These are phyloP conservation scores for Strigomonas galati DNA, from an alignment of 208 protist species.

Conservation along the genomic window DNA sequence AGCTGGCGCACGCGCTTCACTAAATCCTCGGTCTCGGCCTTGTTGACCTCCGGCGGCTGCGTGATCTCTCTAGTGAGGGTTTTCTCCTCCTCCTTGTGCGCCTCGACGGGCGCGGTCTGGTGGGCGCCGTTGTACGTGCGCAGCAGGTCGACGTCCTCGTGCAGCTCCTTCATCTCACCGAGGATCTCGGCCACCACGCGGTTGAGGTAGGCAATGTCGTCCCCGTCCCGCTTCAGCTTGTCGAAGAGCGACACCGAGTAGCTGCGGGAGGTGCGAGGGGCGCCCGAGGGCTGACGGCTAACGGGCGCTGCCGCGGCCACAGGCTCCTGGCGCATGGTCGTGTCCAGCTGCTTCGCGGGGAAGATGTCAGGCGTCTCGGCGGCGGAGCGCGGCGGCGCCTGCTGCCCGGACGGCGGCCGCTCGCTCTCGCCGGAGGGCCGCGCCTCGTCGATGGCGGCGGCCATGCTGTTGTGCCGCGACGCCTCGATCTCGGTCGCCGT, in stretches of 20 bases:
- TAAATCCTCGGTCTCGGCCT: slow-evolving; percentile 7
- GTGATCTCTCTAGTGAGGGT: not conserved
- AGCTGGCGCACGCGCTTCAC: slow-evolving; percentile 22
- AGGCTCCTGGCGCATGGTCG: not conserved
- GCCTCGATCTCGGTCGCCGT: not conserved
- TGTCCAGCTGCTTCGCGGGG: slow-evolving; percentile 14
- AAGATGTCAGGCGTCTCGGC: slow-evolving; percentile 10
- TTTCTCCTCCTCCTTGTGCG: not conserved
- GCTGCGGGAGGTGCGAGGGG: not conserved
- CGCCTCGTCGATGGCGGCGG: not conserved
- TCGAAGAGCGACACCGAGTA: slow-evolving; percentile 36
- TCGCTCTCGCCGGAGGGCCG: not conserved
- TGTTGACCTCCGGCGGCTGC: not conserved
- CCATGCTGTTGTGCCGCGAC: not conserved
- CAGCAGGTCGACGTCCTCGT: slow-evolving; percentile 69
- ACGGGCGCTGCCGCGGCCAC: slow-evolving; percentile 3
- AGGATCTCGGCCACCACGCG: slow-evolving; percentile 90
- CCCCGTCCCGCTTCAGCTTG: slow-evolving; percentile 53
- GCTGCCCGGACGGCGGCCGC: slow-evolving; percentile 7
- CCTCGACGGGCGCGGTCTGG: not conserved
- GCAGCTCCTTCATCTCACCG: slow-evolving; percentile 73
- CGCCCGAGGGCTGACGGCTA: not conserved
- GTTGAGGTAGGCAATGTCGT: slow-evolving; percentile 83
- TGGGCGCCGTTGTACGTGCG: slow-evolving; percentile 22
- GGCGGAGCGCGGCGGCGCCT: not conserved